Percentiles rank a stretch among this genome's conserved stretches.
Evolutionary conservation across 768 basidiomycete species (phyloP).

Genomic region (Boletus fagicola): DNA sequence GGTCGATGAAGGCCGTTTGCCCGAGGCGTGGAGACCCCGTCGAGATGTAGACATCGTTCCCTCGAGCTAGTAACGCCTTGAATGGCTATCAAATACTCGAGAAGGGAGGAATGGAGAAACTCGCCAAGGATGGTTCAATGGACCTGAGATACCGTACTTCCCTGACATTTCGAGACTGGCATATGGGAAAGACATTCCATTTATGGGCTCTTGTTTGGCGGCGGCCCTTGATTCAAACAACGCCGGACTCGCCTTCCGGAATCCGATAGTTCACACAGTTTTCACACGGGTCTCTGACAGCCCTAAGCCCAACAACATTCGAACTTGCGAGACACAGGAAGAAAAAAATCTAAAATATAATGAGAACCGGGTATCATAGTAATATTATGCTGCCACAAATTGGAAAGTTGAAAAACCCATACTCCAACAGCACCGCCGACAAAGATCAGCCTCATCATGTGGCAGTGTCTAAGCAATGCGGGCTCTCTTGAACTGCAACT

Average conservation of each 20-base stretch:
- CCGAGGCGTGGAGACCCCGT: constrained; percentile 14
- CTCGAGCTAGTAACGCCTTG: not conserved
- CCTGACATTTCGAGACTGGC: not conserved
- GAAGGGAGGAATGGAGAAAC: not conserved
- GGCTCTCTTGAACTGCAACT: constrained; percentile 1
- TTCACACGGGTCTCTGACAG: not conserved
- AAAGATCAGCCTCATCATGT: not conserved
- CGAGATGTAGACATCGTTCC: constrained; percentile 30
- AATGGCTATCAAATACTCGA: not conserved
- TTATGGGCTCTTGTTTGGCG: constrained; percentile 17
- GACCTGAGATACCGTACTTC: not conserved
- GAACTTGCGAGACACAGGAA: not conserved
- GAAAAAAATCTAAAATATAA: not conserved
- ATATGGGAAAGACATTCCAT: constrained; percentile 20
- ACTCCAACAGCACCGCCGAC: not conserved
- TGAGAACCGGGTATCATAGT: constrained; percentile 12
- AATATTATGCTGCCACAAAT: not conserved
- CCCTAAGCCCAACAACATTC: no score
- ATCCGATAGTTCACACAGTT: not conserved
- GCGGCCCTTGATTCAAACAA: constrained; percentile 16
- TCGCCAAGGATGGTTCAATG: not conserved
- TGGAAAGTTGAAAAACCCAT: not conserved
- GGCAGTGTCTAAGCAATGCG: constrained; percentile 7
- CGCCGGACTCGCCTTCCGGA: constrained; percentile 1
- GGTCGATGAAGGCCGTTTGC: constrained; percentile 19